A percentile compares a stretch with the other conserved stretches of the same genome.
phyloP scores from a whole-genome alignment of 148 eudicot genomes.

The Nyssa sinensis region DNA sequence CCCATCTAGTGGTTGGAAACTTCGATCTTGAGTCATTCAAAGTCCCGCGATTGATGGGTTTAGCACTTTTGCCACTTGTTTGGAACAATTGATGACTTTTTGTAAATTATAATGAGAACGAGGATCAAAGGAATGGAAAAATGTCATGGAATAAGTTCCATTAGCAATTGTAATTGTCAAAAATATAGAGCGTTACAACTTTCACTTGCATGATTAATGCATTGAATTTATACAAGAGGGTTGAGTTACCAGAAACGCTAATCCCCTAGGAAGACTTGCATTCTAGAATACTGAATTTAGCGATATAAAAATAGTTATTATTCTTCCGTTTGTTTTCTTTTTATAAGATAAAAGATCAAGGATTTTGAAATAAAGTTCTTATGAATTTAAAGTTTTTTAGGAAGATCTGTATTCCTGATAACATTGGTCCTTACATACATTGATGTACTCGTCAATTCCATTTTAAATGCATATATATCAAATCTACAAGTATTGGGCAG shows the following conservation, averaged over 20 bases:
- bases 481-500: neutral
- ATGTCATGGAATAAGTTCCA: no score
- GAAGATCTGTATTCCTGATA: neutral
- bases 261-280: neutral
- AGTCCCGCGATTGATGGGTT: neutral
- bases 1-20: neutral
- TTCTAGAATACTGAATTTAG: neutral
- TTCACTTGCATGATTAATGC: neutral
- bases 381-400: neutral
- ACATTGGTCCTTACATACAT: neutral
- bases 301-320: no score
- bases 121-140: no score
- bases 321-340: neutral
- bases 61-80: neutral
- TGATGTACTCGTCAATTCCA: neutral
- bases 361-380: neutral
- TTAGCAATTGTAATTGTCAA: no score
- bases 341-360: neutral
- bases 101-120: no score
- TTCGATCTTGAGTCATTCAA: neutral
- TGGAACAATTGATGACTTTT: no score
- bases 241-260: neutral
- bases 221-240: neutral
- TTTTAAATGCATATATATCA: neutral
- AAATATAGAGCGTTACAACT: neutral